phyloP scores from a whole-genome alignment of 106 monocot genomes.

The Chionographis japonica region DNA sequence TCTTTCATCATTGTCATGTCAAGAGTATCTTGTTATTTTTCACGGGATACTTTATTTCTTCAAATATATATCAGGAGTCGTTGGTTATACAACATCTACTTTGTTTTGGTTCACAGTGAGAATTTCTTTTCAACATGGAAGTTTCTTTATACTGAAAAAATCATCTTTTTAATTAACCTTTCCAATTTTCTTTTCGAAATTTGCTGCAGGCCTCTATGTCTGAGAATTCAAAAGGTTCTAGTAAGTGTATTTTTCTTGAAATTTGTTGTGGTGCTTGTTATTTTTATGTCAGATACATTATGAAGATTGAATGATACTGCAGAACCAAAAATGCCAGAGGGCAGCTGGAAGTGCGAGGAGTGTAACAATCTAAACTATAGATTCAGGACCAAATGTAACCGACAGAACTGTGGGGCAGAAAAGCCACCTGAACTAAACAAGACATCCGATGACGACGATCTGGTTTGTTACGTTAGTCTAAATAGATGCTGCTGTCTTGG shows the following conservation, averaged over 20 bases:
- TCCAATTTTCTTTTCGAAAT: neutral
- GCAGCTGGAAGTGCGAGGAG: conserved; percentile 90
- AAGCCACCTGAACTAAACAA: conserved; percentile 49
- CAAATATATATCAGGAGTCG: too few species aligned
- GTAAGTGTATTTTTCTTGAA: conserved; percentile 35
- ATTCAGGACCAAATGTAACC: conserved; percentile 82
- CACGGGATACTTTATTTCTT: too few species aligned
- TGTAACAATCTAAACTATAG: conserved; percentile 94
- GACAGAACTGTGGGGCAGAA: conserved; percentile 87
- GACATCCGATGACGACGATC: conserved; percentile 58
- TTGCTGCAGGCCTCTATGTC: conserved; percentile 53
- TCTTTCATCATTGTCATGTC: too few species aligned
- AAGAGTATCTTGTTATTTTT: too few species aligned
- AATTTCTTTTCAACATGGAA: neutral
- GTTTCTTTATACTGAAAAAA: too few species aligned
- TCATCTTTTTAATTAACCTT: neutral
- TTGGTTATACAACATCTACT: too few species aligned
- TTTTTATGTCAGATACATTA: too few species aligned
- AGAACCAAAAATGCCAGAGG: conserved; percentile 91
- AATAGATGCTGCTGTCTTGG: too few species aligned
- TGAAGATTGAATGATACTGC: neutral
- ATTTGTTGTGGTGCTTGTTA: neutral
- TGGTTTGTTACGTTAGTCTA: conserved; percentile 36
- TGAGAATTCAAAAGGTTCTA: conserved; percentile 61
- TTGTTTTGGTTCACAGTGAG: too few species aligned